Conservation (phyloP, 345 rosid genomes). For the Brassica juncea region DNA sequence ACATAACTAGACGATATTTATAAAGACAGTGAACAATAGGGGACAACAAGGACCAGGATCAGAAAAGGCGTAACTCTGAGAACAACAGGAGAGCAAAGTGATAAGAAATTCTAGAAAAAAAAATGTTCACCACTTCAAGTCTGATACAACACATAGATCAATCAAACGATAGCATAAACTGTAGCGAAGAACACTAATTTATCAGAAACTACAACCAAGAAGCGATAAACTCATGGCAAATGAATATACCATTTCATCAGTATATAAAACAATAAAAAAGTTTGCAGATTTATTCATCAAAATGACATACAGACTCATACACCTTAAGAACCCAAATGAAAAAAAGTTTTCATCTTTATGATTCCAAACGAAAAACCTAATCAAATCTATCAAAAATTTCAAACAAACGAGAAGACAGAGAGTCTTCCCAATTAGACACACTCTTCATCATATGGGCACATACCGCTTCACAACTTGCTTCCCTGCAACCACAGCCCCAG, state of each 20-base stretch:
- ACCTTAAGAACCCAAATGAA: constrained; percentile 1
- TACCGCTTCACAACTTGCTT: constrained; percentile 80
- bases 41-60: not conserved
- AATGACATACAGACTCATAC: constrained; percentile 21
- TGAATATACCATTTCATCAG: constrained; percentile 12
- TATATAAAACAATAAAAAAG: not conserved
- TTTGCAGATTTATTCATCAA: constrained; percentile 25
- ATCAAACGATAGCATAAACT: not conserved
- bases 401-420: constrained; percentile 1
- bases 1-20: not conserved
- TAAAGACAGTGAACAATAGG: not conserved
- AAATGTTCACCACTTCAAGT: constrained; percentile 2
- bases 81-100: not conserved
- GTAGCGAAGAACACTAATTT: not conserved
- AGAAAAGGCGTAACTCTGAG: not conserved
- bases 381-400: constrained; percentile 36
- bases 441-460: constrained; percentile 57
- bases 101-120: not conserved
- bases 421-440: constrained; percentile 34
- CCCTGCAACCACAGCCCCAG: constrained; percentile 78
- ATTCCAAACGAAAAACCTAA: constrained; percentile 26
- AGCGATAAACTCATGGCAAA: constrained; percentile 14
- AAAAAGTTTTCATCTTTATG: constrained; percentile 28
- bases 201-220: constrained; percentile 2
- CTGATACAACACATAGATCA: constrained; percentile 19